These are phyloP conservation scores for Aaosphaeria pasadenensis DNA, from an alignment of 2,329 filamentous ascomycete species.

Conservation along the genomic window DNA sequence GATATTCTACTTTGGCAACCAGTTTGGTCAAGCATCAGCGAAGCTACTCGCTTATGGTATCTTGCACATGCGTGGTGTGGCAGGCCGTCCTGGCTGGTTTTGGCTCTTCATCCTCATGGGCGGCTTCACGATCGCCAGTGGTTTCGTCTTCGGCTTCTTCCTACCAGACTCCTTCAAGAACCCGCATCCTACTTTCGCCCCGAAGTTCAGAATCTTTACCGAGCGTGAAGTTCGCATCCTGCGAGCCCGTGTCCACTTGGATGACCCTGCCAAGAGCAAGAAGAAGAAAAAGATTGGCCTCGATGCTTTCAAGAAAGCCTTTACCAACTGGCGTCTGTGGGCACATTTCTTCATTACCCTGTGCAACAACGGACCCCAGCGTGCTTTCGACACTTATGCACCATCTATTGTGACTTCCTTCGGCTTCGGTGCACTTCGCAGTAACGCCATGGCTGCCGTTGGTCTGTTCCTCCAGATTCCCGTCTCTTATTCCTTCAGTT, in stretches of 20 bases:
- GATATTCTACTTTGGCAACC: conserved; percentile 41
- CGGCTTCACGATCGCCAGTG: conserved; percentile 44
- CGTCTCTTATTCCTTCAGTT: conserved; percentile 52
- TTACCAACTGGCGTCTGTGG: conserved; percentile 53
- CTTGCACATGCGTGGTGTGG: conserved; percentile 38
- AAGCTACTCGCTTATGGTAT: conserved; percentile 39
- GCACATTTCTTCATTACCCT: conserved; percentile 52
- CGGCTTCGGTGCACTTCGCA: conserved; percentile 48
- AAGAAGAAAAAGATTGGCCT: conserved; percentile 50
- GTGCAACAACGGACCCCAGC: conserved; percentile 48
- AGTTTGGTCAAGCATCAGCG: conserved; percentile 31
- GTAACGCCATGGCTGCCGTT: conserved; percentile 56
- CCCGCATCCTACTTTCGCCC: conserved; percentile 4
- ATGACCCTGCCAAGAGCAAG: conserved; percentile 26
- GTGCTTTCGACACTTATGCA: conserved; percentile 52
- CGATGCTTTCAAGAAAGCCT: conserved; percentile 46
- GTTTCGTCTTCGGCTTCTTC: conserved; percentile 10
- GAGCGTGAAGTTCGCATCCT: conserved; percentile 17
- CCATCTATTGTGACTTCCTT: conserved; percentile 54
- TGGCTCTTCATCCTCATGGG: conserved; percentile 52
- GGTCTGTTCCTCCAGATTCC: conserved; percentile 54
- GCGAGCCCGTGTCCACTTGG: conserved; percentile 11
- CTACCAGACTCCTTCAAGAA: conserved; percentile 12
- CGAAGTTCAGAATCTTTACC: conserved; percentile 13
- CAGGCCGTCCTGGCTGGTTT: conserved; percentile 41